A percentile compares a stretch with the other conserved stretches of the same genome.
Conservation (phyloP, 352 stramenopile species). For the Vaucheria bursata region DNA sequence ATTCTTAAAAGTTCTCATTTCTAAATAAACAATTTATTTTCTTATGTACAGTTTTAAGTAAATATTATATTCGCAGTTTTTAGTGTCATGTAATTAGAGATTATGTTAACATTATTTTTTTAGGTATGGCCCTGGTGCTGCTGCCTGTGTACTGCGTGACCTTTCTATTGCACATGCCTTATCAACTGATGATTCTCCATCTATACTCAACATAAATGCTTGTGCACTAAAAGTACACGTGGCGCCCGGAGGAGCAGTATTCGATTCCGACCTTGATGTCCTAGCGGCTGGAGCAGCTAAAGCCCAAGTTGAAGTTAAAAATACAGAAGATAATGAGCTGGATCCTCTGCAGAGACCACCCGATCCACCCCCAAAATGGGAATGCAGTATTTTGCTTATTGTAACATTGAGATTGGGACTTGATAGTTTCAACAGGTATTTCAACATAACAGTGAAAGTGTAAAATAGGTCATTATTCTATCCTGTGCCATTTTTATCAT, state of each 20-base stretch:
- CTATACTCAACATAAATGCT: neutral
- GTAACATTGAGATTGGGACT: conserved; percentile 71
- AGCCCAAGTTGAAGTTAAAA: neutral
- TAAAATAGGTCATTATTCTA: too few species aligned
- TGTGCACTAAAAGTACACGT: conserved; percentile 28
- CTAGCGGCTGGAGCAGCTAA: neutral
- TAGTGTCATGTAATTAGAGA: too few species aligned
- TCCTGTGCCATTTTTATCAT: too few species aligned
- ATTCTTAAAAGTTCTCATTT: too few species aligned
- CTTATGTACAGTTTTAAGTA: too few species aligned
- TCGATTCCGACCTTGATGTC: conserved; percentile 27
- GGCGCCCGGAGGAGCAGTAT: conserved; percentile 34
- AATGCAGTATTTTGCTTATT: conserved; percentile 64
- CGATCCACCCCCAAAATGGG: conserved; percentile 51
- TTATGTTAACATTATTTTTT: too few species aligned
- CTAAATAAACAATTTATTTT: too few species aligned
- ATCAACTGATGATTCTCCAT: neutral
- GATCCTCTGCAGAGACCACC: conserved; percentile 19
- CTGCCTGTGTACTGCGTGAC: conserved; percentile 67
- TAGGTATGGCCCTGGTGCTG: conserved; percentile 77
- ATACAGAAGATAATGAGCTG: neutral
- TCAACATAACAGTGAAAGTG: too few species aligned
- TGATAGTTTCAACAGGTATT: too few species aligned
- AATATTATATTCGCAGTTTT: too few species aligned
- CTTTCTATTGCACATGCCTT: neutral